These are phyloP conservation scores for Penicillium alfredii DNA, from an alignment of 495 filamentous ascomycete species.

Conservation along the genomic window DNA sequence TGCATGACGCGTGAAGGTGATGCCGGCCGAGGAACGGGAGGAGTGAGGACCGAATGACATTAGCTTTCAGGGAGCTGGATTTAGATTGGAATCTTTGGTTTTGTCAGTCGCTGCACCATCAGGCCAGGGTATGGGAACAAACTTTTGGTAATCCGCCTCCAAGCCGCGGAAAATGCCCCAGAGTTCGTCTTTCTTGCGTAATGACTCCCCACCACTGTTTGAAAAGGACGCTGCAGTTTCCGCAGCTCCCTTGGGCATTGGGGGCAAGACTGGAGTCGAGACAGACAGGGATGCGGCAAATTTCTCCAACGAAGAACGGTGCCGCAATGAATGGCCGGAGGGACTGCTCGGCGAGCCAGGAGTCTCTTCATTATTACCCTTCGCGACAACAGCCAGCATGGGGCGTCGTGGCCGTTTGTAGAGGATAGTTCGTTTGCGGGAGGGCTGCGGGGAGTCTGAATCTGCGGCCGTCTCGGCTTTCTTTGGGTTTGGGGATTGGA, in stretches of 20 bases:
- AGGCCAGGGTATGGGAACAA: conserved; percentile 17
- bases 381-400: conserved; percentile 43
- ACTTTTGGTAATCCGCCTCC: conserved; percentile 79
- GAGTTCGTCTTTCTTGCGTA: conserved; percentile 73
- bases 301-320: conserved; percentile 54
- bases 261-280: conserved; percentile 44
- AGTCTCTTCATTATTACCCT: conserved; percentile 37
- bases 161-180: conserved; percentile 78
- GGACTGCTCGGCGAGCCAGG: conserved; percentile 40
- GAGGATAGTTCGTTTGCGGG: conserved; percentile 35
- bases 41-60: conserved; percentile 69
- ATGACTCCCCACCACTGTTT: conserved; percentile 36
- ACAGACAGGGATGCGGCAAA: conserved; percentile 44
- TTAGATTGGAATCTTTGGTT: conserved; percentile 73
- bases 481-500: conserved; percentile 31
- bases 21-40: conserved; percentile 79
- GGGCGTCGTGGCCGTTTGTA: conserved; percentile 46
- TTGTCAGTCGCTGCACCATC: no score
- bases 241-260: conserved; percentile 41
- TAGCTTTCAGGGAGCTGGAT: conserved; percentile 70
- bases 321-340: conserved; percentile 48
- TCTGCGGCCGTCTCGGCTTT: conserved; percentile 26
- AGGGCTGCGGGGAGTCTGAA: conserved; percentile 20
- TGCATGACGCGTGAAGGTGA: conserved; percentile 63
- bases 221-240: conserved; percentile 29